Evolutionary conservation across 2,329 filamentous ascomycete genomes (phyloP).

Genomic region (Bipolaris bicolor): DNA sequence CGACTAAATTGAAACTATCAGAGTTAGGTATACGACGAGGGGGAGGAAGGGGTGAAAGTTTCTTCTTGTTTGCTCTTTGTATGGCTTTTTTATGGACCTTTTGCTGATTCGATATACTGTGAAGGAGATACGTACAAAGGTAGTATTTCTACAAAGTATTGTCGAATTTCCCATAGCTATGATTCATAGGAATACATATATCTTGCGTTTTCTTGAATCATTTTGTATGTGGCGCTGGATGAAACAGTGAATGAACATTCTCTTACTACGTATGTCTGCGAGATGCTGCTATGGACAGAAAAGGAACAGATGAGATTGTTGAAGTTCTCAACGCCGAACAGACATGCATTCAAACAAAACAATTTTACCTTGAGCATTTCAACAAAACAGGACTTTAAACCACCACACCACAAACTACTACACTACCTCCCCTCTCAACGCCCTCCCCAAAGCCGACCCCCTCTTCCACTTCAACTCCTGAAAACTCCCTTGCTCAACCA

Average conservation of each 20-base stretch:
- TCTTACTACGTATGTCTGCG: neutral
- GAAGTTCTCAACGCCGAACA: too few species aligned
- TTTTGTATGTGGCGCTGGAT: neutral
- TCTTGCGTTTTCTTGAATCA: neutral
- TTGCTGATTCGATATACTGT: neutral
- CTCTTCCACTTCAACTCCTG: slow-evolving; percentile 58
- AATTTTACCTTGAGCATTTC: too few species aligned
- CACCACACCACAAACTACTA: neutral
- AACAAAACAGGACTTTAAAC: too few species aligned
- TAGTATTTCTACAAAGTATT: neutral
- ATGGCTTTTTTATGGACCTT: neutral
- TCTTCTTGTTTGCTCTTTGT: neutral
- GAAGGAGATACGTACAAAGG: neutral
- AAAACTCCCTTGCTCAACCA: slow-evolving; percentile 72
- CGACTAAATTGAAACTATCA: slow-evolving; percentile 4
- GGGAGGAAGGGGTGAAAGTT: neutral
- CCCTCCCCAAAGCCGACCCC: slow-evolving; percentile 37
- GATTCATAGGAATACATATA: neutral
- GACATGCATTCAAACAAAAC: too few species aligned
- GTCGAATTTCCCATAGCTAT: neutral
- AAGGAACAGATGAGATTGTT: too few species aligned
- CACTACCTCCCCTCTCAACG: slow-evolving; percentile 49
- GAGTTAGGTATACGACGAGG: neutral
- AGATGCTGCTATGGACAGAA: neutral
- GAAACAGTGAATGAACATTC: neutral